Conservation (phyloP, 345 rosid species). For the Citrus glauca region DNA sequence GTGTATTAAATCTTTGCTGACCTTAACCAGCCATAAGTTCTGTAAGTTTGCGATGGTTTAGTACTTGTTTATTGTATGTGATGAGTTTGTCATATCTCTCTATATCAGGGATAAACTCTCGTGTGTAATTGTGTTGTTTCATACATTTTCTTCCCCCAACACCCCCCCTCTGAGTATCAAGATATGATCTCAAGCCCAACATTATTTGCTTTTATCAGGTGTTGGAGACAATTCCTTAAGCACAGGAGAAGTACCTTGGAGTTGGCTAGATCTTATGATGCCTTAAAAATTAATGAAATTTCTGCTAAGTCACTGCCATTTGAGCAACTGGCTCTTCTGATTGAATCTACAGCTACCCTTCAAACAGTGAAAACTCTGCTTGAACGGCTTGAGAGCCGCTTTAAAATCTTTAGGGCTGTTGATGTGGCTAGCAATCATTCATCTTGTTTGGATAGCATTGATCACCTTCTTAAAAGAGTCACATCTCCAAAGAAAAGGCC, state of each 20-base stretch:
- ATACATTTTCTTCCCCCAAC: too few species aligned
- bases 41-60: background rate
- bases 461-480: slow-evolving; percentile 87
- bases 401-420: slow-evolving; percentile 51
- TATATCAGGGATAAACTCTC: background rate
- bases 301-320: slow-evolving; percentile 61
- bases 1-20: background rate
- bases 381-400: slow-evolving; percentile 77
- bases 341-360: slow-evolving; percentile 63
- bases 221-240: slow-evolving; percentile 77
- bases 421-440: slow-evolving; percentile 20
- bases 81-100: background rate
- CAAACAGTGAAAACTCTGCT: slow-evolving; percentile 60
- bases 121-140: background rate
- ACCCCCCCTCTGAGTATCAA: background rate
- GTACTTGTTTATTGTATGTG: background rate
- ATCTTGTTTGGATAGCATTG: slow-evolving; percentile 57
- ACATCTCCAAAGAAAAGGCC: slow-evolving; percentile 64
- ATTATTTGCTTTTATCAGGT: slow-evolving; percentile 38
- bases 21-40: background rate
- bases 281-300: slow-evolving; percentile 56
- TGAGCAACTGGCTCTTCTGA: slow-evolving; percentile 73
- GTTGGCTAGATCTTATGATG: slow-evolving; percentile 63
- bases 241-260: slow-evolving; percentile 65
- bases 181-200: slow-evolving; percentile 9